Evolutionary conservation across 495 filamentous ascomycete genomes (phyloP).

Genomic region (Emericellopsis terricola): DNA sequence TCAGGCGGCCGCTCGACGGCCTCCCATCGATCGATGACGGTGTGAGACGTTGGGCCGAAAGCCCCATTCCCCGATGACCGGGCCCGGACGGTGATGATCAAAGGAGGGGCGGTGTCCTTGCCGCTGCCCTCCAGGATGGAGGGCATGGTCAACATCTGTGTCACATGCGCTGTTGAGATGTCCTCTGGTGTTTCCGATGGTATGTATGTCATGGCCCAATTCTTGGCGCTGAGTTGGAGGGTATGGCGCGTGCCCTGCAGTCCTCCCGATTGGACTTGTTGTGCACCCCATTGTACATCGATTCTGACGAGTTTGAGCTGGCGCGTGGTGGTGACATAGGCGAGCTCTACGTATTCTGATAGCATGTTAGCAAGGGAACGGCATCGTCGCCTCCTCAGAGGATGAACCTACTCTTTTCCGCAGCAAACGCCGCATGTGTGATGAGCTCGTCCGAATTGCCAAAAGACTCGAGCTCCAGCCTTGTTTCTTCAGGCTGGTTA

Average conservation of each 20-base stretch:
- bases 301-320: slow-evolving; percentile 48
- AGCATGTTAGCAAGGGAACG: slow-evolving; percentile 4
- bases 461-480: slow-evolving; percentile 49
- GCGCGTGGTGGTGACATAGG: slow-evolving; percentile 45
- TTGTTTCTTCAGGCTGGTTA: slow-evolving; percentile 45
- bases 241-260: slow-evolving; percentile 15
- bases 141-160: slow-evolving; percentile 48
- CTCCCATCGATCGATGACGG: slow-evolving; percentile 63
- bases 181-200: slow-evolving; percentile 26
- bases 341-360: slow-evolving; percentile 36
- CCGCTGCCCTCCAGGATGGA: slow-evolving; percentile 30
- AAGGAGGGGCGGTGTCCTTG: slow-evolving; percentile 33
- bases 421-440: slow-evolving; percentile 64
- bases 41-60: slow-evolving; percentile 41
- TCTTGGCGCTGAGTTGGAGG: slow-evolving; percentile 26
- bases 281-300: slow-evolving; percentile 30
- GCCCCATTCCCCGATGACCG: slow-evolving; percentile 32
- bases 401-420: slow-evolving; percentile 41
- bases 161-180: slow-evolving; percentile 39
- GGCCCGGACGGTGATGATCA: slow-evolving; percentile 56
- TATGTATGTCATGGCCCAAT: slow-evolving; percentile 32
- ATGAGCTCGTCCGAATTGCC: slow-evolving; percentile 49
- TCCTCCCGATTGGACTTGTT: slow-evolving; percentile 18
- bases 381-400: background rate
- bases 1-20: slow-evolving; percentile 39